Base-by-base conservation (phyloP, 2,329 filamentous ascomycete genomes). In the Onygenales sp. region DNA sequence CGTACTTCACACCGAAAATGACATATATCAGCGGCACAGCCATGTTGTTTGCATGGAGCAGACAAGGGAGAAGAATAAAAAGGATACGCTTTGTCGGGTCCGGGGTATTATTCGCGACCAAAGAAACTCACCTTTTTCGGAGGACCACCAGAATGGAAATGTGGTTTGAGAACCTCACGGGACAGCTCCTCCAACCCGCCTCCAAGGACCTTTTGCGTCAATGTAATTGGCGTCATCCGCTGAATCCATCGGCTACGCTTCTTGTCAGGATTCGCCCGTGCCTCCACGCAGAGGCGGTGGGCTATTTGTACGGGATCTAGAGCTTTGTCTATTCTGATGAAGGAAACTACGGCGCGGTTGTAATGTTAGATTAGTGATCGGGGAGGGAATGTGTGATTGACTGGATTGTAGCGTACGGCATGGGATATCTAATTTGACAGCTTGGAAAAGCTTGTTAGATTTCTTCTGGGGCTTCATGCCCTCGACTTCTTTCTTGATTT, bases 261-360 rank as follows among this genome's bases (percentile, higher is more conserved):
- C 54, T 69, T 74, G 43, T 73, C 67, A 17, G 75, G 70, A 54
- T 77, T 72, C 54, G 71, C 66, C 58, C 75, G 69, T 31, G 81
- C 80, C 57, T 82, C 78, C 58, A 72, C 66, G 66, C 81, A 84
- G 43, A 85, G 74, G 44, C 69, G 71, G 60, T 80, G 78, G 27
- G 84, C 80, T 54, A 84, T 75, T 9, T 75, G 69, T 11, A 84
- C 80, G 1, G 82, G 81, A 57, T 84, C 79, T 43, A 84, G 33
- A 9, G 79, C 78, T 45, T 73, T 67, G 45, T 74, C 70, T 7
- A 79, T 78, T 60, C 77, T 78, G 67, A 83, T 80, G 64, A 84
- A 84, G 9, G 78, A 66, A 55, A 83, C 79, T 81, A 50, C 44
- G 27, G 31, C 14, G 35, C 51, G 21, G 41, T 14, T 50, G 45